Evolutionary conservation across 2,329 filamentous ascomycete genomes (phyloP), one percentile per base, ranked within the genome.

Genomic region (Metarhizium album): DNA sequence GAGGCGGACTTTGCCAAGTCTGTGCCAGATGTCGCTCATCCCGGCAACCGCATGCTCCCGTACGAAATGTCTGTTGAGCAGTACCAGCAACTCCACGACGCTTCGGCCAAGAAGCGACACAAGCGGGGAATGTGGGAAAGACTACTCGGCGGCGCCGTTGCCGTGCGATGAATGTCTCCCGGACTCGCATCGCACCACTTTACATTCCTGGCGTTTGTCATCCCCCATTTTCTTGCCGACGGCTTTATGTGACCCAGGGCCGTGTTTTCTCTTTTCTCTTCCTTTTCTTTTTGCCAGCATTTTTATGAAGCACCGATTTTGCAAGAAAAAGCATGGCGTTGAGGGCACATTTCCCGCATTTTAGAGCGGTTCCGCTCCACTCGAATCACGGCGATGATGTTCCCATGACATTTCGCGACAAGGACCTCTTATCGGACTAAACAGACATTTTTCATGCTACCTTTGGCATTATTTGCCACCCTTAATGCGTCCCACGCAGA

Each of bases 61-160:
- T 80, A 79, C 63, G 77, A 80, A 65, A 76, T 79, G 57, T 72
- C 71, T 53, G 59, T 67, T 33, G 75, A 80, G 24, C 73, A 79
- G 53, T 70, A 79, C 53, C 70, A 71, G 53, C 70, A 73, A 51
- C 61, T 77, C 43, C 72, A 78, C 54, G 71, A 76, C 46, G 69
- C 65, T 40, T 63, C 66, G 45, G 61, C 60, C 53, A 75, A 73
- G 64, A 77, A 76, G 68, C 73, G 75, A 48, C 70, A 70, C 52
- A 69, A 71, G 47, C 70, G 74, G 38, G 74, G 76, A 55, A 70
- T 80, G 67, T 75, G 76, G 64, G 73, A 72, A 33, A 74, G 77
- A 42, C 70, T 80, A 53, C 75, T 80, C 53, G 73, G 74, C 45
- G 70, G 68, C 47, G 64, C 68, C 48, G 68, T 72, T 51, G 55